Base-by-base conservation (phyloP, 192 early-diverging fungal genomes). In the Podochytrium sp. region DNA sequence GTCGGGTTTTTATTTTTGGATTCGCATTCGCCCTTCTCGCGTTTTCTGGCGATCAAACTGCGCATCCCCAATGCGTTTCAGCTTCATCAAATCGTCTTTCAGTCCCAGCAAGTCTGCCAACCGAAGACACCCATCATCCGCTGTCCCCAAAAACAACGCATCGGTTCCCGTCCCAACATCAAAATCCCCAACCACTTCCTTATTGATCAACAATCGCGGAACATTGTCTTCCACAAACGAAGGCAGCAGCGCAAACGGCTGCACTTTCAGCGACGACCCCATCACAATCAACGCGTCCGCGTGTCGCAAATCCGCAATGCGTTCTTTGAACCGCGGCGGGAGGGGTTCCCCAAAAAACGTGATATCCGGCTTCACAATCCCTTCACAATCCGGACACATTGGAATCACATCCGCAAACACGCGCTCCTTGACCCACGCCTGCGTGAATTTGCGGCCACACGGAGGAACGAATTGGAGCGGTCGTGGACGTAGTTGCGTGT, bases 311-410 rank as follows among this genome's bases (percentile, higher is more conserved):
- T 74, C 73, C 10, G 38, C 10, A 20, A 57, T 14, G n/a, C 55
- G 14, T 2, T 50, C 39, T n/a, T 32, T 29, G 29, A 66, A 50
- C 14, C 90, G 87, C 25, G 79, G 66, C 12, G 97, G 97, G 56
- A 99, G 80, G 16, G 79, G 73, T 78, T 99, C 93, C 25, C 95
- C 95, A 81, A 99, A 99, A 76, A 99, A 99, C 0, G 94, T 94
- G 61, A 99, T 97, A 67, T 95, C 90, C 7, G 95, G 96, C 73
- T 98, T 98, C 71, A 98, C 88, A 18, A 92, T 78, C 7, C 88
- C 81, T 35, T 72, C 61, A 77, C 95, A 96, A 12, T 61, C 27
- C 10, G 58, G 56, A 71, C 96, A 99, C 20, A 75, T 77, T 4
- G 95, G 93, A 27, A 94, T 87, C 40, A 81, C 77, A 30, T 85